Evolutionary conservation across 2,329 filamentous ascomycete genomes (phyloP).

Genomic region (Fusarium bactridioides): DNA sequence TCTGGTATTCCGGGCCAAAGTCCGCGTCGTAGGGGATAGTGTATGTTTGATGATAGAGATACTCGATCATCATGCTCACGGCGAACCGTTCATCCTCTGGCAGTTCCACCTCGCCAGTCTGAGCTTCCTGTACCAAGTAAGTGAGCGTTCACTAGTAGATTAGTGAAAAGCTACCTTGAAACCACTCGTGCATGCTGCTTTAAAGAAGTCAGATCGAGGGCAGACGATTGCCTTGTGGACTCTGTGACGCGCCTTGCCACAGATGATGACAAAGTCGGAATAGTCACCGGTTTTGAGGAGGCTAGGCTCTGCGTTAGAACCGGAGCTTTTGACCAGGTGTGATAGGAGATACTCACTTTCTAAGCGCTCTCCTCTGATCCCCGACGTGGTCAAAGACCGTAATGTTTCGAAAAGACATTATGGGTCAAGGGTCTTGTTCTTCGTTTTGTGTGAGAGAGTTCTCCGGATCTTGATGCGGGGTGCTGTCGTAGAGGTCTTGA

Average conservation of each 20-base stretch:
- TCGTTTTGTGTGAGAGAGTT: fast-evolving
- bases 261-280: not conserved
- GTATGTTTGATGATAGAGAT: not conserved
- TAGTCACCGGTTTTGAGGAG: not conserved
- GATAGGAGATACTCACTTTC: not conserved
- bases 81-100: fast-evolving
- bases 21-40: not conserved
- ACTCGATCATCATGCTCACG: not conserved
- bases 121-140: not conserved
- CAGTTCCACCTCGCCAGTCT: not conserved
- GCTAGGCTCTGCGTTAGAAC: fast-evolving
- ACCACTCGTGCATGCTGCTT: not conserved
- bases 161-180: not conserved
- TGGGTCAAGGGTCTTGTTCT: not conserved
- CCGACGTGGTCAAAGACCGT: not conserved
- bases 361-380: not conserved
- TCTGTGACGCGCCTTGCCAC: not conserved
- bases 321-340: not conserved
- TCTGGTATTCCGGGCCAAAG: not conserved
- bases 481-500: not conserved
- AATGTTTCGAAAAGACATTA: not conserved
- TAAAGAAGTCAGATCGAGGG: not conserved
- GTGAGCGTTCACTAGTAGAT: fast-evolving
- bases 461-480: fast-evolving
- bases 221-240: not conserved